Evolutionary conservation across 176 grass and related monocot species (phyloP).

Genomic region (Oryza officinalis): DNA sequence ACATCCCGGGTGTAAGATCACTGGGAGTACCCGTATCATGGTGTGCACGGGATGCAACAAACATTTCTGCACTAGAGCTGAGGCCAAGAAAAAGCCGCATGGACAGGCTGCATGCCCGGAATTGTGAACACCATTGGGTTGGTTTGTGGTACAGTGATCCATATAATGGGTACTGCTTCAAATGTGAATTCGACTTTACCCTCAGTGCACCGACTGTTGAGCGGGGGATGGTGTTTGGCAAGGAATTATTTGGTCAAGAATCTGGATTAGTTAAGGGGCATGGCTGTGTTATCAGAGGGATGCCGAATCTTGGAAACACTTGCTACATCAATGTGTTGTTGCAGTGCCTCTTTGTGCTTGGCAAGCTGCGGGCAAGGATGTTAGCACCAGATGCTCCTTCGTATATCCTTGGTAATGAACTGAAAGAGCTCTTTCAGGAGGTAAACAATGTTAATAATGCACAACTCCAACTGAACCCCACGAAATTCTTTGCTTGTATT

Average conservation of each 20-base stretch:
- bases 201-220: background rate
- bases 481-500: constrained; percentile 44
- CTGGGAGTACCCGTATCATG: constrained; percentile 34
- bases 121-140: constrained; percentile 53
- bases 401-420: constrained; percentile 38
- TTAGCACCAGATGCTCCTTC: constrained; percentile 31
- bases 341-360: constrained; percentile 80
- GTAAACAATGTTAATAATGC: constrained; percentile 32
- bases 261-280: background rate
- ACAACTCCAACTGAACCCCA: constrained; percentile 36
- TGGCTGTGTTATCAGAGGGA: constrained; percentile 46
- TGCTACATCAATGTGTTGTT: constrained; percentile 79
- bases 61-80: constrained; percentile 39
- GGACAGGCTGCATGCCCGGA: constrained; percentile 63
- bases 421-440: constrained; percentile 59
- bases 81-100: background rate
- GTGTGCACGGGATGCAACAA: constrained; percentile 67
- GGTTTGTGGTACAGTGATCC: constrained; percentile 42
- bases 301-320: constrained; percentile 66
- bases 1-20: constrained; percentile 10
- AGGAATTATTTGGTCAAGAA: background rate
- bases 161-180: constrained; percentile 61
- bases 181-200: constrained; percentile 15
- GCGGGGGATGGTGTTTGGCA: background rate
- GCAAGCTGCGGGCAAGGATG: constrained; percentile 50